Conservation (phyloP, 495 filamentous ascomycete species). For the Neurospora sublineolata region DNA sequence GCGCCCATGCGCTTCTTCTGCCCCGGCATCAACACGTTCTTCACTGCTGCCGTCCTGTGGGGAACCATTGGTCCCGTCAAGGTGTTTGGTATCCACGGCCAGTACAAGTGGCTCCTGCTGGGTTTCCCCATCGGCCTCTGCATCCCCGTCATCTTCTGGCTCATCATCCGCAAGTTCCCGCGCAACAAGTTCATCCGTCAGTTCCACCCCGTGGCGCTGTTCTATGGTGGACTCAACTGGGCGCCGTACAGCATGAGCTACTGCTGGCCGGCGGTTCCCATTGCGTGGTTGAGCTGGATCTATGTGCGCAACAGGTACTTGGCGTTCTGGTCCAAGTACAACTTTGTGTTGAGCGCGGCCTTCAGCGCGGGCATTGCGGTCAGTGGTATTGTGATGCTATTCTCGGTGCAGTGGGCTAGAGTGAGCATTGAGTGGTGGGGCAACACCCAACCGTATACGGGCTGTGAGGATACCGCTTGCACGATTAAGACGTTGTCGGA, state of each 20-base stretch:
- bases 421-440: constrained; percentile 34
- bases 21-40: constrained; percentile 32
- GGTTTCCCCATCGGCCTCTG: constrained; percentile 29
- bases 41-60: constrained; percentile 35
- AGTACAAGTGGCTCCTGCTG: constrained; percentile 24
- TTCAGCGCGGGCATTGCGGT: constrained; percentile 29
- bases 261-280: constrained; percentile 29
- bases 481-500: constrained; percentile 11
- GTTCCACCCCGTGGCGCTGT: constrained; percentile 29
- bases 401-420: constrained; percentile 23
- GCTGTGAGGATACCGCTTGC: constrained; percentile 23
- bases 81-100: constrained; percentile 28
- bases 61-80: constrained; percentile 34
- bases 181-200: constrained; percentile 22
- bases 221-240: constrained; percentile 23
- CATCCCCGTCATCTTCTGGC: constrained; percentile 21
- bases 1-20: constrained; percentile 31
- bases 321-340: constrained; percentile 35
- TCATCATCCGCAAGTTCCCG: constrained; percentile 20
- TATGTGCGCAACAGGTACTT: constrained; percentile 25
- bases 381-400: constrained; percentile 31
- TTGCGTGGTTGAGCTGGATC: constrained; percentile 27
- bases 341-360: constrained; percentile 30
- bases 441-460: constrained; percentile 18
- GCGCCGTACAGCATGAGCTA: constrained; percentile 29